A percentile compares a stretch with the other conserved stretches of the same genome.
phyloP scores from a whole-genome alignment of 1,284 basidiomycete genomes.

The Xerocomus amazonicus region DNA sequence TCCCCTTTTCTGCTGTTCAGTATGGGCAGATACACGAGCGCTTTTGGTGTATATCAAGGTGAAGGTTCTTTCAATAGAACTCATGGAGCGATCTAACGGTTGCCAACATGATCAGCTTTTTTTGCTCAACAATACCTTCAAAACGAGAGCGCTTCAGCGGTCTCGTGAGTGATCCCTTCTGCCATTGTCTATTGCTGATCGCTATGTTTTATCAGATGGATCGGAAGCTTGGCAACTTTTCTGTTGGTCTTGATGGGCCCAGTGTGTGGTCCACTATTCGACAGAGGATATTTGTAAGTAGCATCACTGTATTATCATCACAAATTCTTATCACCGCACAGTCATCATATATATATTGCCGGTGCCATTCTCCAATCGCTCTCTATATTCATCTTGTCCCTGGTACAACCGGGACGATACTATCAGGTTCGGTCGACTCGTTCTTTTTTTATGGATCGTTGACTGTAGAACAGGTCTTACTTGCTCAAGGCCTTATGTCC shows the following conservation, averaged over 20 bases:
- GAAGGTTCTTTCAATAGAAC: background rate
- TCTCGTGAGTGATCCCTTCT: conserved; percentile 24
- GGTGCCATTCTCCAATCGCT: conserved; percentile 28
- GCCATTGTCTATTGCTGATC: background rate
- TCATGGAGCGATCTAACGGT: background rate
- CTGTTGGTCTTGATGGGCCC: conserved; percentile 20
- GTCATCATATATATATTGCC: conserved; percentile 11
- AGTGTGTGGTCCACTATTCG: conserved; percentile 27
- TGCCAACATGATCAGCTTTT: conserved; percentile 19
- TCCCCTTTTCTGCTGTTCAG: background rate
- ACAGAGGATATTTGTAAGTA: conserved; percentile 34
- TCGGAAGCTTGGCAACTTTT: conserved; percentile 25
- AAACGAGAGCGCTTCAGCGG: conserved; percentile 26
- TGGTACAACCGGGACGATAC: conserved; percentile 32
- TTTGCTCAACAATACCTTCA: conserved; percentile 33
- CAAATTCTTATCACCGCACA: background rate
- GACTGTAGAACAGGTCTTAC: conserved; percentile 26
- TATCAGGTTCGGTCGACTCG: conserved; percentile 31
- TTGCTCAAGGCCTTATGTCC: conserved; percentile 32
- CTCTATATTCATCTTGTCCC: conserved; percentile 37
- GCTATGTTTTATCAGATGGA: conserved; percentile 22
- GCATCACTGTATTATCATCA: rapidly evolving
- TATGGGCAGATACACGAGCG: conserved; percentile 17
- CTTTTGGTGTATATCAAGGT: conserved; percentile 38
- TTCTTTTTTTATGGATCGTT: background rate